phyloP scores from a whole-genome alignment of 306 rosid genomes.

The Sphenostylis stenocarpa region DNA sequence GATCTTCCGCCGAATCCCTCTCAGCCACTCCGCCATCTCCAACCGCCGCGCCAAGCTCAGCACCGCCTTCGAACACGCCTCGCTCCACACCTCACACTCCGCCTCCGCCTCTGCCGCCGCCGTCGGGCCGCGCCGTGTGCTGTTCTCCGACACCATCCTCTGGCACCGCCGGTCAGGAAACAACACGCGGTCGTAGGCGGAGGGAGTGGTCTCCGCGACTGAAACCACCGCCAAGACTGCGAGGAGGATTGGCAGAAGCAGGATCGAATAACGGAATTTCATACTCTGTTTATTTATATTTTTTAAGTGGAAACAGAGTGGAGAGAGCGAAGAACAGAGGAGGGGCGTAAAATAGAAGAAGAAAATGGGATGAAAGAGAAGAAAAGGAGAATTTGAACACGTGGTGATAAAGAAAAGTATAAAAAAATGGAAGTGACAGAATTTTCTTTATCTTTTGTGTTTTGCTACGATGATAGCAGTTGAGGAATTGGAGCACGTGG shows the following conservation, averaged over 20 bases:
- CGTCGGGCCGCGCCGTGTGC: constrained; percentile 10
- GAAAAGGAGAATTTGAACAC: constrained; percentile 35
- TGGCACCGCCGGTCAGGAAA: constrained; percentile 35
- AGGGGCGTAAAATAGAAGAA: background rate
- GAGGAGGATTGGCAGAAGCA: background rate
- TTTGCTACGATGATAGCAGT: background rate
- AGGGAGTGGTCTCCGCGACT: constrained; percentile 5
- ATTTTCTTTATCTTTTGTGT: background rate
- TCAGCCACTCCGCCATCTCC: constrained; percentile 75
- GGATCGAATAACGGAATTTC: constrained; percentile 28
- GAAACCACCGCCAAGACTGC: background rate
- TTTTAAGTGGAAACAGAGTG: background rate
- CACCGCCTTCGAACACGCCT: constrained; percentile 65
- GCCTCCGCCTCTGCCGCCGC: background rate
- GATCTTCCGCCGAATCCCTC: constrained; percentile 64
- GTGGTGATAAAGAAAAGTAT: constrained; percentile 26
- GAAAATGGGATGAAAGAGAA: background rate
- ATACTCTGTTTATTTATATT: background rate
- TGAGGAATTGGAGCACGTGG: constrained; percentile 44
- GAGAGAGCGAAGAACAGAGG: background rate
- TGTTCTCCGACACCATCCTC: constrained; percentile 23
- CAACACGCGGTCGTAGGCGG: constrained; percentile 32
- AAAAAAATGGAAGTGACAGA: background rate
- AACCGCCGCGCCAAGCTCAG: constrained; percentile 55
- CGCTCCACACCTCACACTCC: constrained; percentile 60